Base-by-base conservation (phyloP, 306 rosid species). In the Dryas octopetala region DNA sequence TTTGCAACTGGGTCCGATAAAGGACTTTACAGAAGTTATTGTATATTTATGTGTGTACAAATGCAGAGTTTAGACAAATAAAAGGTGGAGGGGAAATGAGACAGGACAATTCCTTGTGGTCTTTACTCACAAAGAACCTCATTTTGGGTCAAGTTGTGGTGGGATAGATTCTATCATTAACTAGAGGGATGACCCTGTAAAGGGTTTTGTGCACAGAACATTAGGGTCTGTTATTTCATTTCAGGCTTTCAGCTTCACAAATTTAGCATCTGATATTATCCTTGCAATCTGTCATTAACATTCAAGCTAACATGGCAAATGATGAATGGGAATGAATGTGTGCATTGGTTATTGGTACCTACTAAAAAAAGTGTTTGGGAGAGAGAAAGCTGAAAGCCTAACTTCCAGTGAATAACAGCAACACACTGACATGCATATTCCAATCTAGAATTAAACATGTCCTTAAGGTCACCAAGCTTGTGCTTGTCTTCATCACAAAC, bases 91-190 rank as follows among this genome's bases (percentile, higher is more conserved):
- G 74, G 19, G 15, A 50, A 38, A 51, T 38, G 61, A 40, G 41
- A 40, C 41, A 17, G 38, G 74, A 41, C 51, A 54, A 70, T 11
- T 70, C 32, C 38, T 7, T 38, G 50, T 6, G 9, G 40, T 71
- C 5, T n/a, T 54, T 55, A 2, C 75, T 55, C 66, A 32, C 66
- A 61, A 61, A 61, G 66, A 61, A 61, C 66, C 66, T 44, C 66
- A 61, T 61, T 61, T 61, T 57, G 65, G 53, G 43, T 43, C 66
- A 57, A 71, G 66, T 71, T 19, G 64, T 12, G 54, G 53, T 55
- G 75, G 75, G 75, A 58, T 71, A 6, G 75, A 57, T 71, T 71
- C 64, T 11, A 4, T 68, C 23, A 55, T 55, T 55, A 32, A 32
- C 41, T 58, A 16, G 43, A 53, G 19, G 28, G 5, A 9, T 28